Conservation (phyloP, 148 eudicot species). For the Arbutus unedo region DNA sequence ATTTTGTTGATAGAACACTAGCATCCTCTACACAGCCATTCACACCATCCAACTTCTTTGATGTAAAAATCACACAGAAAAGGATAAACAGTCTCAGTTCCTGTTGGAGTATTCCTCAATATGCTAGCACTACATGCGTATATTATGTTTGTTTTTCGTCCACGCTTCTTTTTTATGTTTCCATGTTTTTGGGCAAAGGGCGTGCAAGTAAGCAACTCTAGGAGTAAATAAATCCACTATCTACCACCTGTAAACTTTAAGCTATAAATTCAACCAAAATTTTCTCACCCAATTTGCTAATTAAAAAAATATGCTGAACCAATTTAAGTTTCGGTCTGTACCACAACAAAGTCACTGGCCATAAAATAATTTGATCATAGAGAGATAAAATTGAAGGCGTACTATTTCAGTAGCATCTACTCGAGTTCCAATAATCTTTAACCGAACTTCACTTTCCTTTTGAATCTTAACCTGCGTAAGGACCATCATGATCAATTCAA, state of each 20-base stretch:
- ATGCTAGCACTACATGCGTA: no score
- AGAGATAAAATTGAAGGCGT: constrained; percentile 19
- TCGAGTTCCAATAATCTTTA: constrained; percentile 93
- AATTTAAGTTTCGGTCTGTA: neutral
- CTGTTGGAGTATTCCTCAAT: no score
- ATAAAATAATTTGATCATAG: neutral
- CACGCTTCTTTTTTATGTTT: neutral
- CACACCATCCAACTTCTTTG: neutral
- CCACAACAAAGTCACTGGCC: neutral
- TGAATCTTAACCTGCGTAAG: constrained; percentile 81
- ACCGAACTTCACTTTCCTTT: constrained; percentile 88
- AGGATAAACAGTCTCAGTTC: neutral
- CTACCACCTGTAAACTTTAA: neutral
- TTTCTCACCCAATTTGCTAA: neutral
- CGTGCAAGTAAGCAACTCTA: neutral
- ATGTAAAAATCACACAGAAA: neutral
- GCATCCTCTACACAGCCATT: neutral
- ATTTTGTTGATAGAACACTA: neutral
- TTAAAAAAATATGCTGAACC: no score
- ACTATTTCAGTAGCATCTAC: constrained; percentile 99
- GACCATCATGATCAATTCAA: constrained; percentile 11
- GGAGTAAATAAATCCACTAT: neutral
- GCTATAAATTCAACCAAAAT: neutral
- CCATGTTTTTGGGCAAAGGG: neutral
- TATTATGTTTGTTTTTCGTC: neutral